Conservation (phyloP, 208 protist genomes). For the Acanthamoeba lenticulata region DNA sequence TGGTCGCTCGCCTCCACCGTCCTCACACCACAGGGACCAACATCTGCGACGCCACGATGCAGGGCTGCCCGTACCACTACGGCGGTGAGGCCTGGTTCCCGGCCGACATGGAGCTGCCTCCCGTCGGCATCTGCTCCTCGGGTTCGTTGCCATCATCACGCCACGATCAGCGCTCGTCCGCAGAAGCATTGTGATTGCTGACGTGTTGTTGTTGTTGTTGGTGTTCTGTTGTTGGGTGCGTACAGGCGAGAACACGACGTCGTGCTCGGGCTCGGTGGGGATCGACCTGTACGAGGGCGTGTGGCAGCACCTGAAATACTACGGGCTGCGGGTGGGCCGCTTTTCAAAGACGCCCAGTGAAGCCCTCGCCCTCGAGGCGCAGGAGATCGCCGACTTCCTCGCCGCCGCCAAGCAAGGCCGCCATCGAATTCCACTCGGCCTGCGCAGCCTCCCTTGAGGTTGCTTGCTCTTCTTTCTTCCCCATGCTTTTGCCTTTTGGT, state of each 20-base stretch:
- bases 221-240: neutral
- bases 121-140: neutral
- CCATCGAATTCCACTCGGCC: too few relatives aligned
- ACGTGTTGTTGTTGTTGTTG: neutral
- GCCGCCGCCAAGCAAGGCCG: too few relatives aligned
- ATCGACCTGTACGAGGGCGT: neutral
- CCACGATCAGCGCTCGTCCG: too few relatives aligned
- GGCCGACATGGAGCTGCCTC: neutral
- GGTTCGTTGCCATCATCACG: neutral
- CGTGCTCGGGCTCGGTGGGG: neutral
- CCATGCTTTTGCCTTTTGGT: too few relatives aligned
- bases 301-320: neutral
- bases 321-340: neutral
- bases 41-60: neutral
- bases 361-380: neutral
- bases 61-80: neutral
- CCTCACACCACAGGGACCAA: neutral
- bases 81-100: neutral
- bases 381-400: neutral
- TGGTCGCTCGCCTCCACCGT: too few relatives aligned
- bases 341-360: neutral
- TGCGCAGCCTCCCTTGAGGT: too few relatives aligned
- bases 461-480: too few relatives aligned
- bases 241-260: neutral
- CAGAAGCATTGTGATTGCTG: neutral